Evolutionary conservation across 1,284 basidiomycete genomes (phyloP), one percentile per base, ranked within the genome.

Genomic region (Rhodofomes roseus): DNA sequence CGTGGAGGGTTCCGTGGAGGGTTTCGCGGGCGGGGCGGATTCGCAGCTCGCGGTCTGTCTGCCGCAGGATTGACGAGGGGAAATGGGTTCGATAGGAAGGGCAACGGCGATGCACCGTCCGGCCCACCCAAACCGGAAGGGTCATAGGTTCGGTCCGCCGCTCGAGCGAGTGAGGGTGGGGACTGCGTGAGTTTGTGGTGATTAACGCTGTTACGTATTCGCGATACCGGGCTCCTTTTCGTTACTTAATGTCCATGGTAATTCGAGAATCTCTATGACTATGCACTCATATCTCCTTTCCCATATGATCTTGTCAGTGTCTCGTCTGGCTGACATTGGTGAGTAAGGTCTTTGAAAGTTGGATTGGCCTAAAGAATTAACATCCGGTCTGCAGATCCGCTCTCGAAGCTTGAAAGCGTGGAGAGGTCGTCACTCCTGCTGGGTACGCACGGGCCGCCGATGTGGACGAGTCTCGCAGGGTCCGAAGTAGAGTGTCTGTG

Each of bases 11-110:
- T 80, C 27, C 76, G 72, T 14, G 79, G 89, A 52, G 80, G 87
- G 16, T 52, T 52, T 31, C 77, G 89, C 1, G 82, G 87, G 14
- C 79, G 80, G 11, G 75, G 81, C n/a, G 84, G 84, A 2, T 82
- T 90, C 60, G 83, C 79, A 16, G 78, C 81, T 20, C 76, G 88
- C 61, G 83, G 83, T 1, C 80, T 90, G 57, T 81, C 85, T 1
- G 84, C 85, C 4, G 90, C 87, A 16, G 89, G 89, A 9, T 73
- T 92, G 64, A 86, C 84, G 12, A 76, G 75, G 57, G 77, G 78
- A 54, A 63, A 65, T 55, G 60, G 70, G 59, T 63, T 70, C 64
- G 59, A 71, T 43, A 58, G 52, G 64, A 68, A 67, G 51, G 34
- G 66, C 44, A 74, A 74, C 51, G 74, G 73, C 41, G 74, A 75